Base-by-base conservation (phyloP, 2,329 filamentous ascomycete genomes). In the Diaporthe humulicola region DNA sequence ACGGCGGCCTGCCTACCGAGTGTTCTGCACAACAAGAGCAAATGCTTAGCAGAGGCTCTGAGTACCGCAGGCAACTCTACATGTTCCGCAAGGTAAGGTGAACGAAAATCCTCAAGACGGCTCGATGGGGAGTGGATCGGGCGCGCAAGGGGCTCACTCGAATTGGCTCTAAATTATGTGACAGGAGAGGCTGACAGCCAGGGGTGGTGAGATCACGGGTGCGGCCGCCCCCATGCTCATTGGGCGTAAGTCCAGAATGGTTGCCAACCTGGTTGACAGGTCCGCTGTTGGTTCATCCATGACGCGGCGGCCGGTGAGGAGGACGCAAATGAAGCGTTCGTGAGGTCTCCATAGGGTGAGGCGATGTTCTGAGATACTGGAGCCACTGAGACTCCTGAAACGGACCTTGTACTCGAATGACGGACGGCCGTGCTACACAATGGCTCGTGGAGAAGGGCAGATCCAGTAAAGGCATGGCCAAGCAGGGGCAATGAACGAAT, bases 261-360 rank as follows among this genome's bases (percentile, higher is more conserved):
- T 56, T 74, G 74, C 72, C 60, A 67, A 58, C 72, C 60, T 71
- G 14, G 12, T 64, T 28, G 60, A 71, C 36, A 42, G 38, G 52
- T 40, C 60, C n/a, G 36, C 48, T 33, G 72, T 60, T 50, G 42
- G 22, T 61, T 69, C 28, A 40, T 30, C 28, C n/a, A 61, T 57
- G 72, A 71, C n/a, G 48, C 45, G 33, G 58, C 45, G 33, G 52
- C 67, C 67, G 52, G 54, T 69, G 67, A 71, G 60, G 45, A 50
- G 40, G 30, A 7, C 5, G 28, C 42, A 74, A 61, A 61, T 73
- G 50, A 67, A 71, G 71, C 50, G 36, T 48, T 74, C 72, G 60
- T 69, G 67, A 70, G 36, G 57, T 64, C 71, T 30, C n/a, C 74
- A 60, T 58, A 42, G 38, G 74, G 74, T 50, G 64, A 73, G 67